Evolutionary conservation across 768 basidiomycete genomes (phyloP).

Genomic region (Macrolepiota fuliginosa): DNA sequence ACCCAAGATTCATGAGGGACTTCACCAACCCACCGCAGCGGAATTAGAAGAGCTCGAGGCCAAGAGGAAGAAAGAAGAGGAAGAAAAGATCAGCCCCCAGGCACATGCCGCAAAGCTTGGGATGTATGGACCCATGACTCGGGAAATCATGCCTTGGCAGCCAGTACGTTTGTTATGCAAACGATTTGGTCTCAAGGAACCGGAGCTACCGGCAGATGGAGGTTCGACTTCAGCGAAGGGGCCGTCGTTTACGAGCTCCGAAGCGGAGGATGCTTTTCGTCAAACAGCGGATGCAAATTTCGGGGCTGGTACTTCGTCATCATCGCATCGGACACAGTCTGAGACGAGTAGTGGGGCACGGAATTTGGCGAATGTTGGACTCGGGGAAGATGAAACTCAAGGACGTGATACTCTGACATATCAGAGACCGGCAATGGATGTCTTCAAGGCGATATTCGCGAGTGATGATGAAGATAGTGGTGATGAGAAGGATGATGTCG

Average conservation of each 20-base stretch:
- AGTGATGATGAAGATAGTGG: constrained; percentile 89
- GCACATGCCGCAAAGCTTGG: constrained; percentile 80
- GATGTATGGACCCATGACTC: constrained; percentile 88
- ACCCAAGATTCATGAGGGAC: constrained; percentile 61
- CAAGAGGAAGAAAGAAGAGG: constrained; percentile 37
- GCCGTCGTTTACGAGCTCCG: constrained; percentile 23
- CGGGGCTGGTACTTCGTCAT: background rate
- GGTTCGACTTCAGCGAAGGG: constrained; percentile 13
- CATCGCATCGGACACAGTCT: background rate
- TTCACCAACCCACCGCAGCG: constrained; percentile 56
- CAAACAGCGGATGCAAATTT: constrained; percentile 7
- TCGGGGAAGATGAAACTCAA: constrained; percentile 91
- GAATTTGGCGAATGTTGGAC: constrained; percentile 79
- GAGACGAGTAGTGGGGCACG: constrained; percentile 31
- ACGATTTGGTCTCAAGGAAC: constrained; percentile 90
- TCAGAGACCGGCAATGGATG: constrained; percentile 81
- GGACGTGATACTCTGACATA: constrained; percentile 88
- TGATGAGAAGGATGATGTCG: constrained; percentile 49
- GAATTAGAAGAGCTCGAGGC: constrained; percentile 43
- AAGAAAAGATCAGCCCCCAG: constrained; percentile 70
- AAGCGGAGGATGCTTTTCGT: constrained; percentile 16
- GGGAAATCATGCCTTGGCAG: constrained; percentile 72
- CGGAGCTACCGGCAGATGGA: constrained; percentile 55
- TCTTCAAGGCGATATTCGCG: constrained; percentile 98
- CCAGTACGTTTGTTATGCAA: constrained; percentile 89